These are phyloP conservation scores for Patellaria atrata DNA, from an alignment of 495 filamentous ascomycete genomes.

Conservation along the genomic window DNA sequence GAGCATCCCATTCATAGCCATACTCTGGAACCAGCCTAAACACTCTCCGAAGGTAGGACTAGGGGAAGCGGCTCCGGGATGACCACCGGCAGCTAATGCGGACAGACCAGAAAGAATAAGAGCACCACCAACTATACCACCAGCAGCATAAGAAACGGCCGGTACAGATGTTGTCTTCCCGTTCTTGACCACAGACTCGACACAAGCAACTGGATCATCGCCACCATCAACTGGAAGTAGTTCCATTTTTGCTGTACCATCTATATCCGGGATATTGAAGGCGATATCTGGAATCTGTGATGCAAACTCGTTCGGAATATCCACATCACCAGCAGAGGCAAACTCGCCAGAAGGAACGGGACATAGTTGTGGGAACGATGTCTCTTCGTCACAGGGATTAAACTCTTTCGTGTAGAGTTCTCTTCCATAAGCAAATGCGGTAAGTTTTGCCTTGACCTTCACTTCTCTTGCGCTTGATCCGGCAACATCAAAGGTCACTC, in stretches of 20 bases:
- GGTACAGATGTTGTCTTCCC: constrained; percentile 65
- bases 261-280: constrained; percentile 81
- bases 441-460: constrained; percentile 67
- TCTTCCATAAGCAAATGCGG: constrained; percentile 75
- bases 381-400: constrained; percentile 57
- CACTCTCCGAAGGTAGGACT: constrained; percentile 82
- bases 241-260: constrained; percentile 68
- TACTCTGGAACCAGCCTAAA: constrained; percentile 79
- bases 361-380: constrained; percentile 60
- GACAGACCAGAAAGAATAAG: constrained; percentile 60
- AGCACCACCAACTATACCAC: constrained; percentile 75
- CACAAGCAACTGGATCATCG: constrained; percentile 55
- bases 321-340: constrained; percentile 50
- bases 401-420: constrained; percentile 68
- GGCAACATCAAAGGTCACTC: constrained; percentile 67
- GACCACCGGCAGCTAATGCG: constrained; percentile 47
- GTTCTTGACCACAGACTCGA: constrained; percentile 68
- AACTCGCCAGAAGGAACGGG: constrained; percentile 71
- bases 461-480: constrained; percentile 59
- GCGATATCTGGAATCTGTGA: constrained; percentile 76
- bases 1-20: constrained; percentile 93
- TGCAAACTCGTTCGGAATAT: constrained; percentile 54
- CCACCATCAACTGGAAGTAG: constrained; percentile 47
- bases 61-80: constrained; percentile 47
- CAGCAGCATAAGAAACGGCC: constrained; percentile 72